Base-by-base conservation (phyloP, 202 grass and related monocot species). In the Brachypodium distachyon region DNA sequence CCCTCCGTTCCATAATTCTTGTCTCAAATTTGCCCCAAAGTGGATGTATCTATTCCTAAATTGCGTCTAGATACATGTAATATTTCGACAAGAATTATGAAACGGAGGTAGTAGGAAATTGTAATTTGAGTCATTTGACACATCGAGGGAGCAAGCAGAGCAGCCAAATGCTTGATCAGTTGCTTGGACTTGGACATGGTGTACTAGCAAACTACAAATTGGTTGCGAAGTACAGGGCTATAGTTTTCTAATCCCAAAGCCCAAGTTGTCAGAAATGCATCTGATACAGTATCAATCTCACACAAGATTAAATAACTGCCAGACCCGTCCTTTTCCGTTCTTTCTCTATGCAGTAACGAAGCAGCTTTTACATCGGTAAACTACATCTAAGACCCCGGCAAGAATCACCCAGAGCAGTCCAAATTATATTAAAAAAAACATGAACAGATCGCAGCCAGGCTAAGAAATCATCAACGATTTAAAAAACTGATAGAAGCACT, bases 181-280 rank as follows among this genome's bases (percentile, higher is more conserved):
- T 10, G 4, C 13, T 73, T 68, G 12, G 27, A n/a, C n/a, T n/a
- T n/a, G n/a, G n/a, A n/a, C 60, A 74, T 62, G 60, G 22, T n/a
- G n/a, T 48, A 40, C 67, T 61, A 68, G 67, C 74, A 78, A 59
- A 79, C 4, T 70, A 12, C 18, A 69, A 80, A 16, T 83, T 70
- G 61, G 14, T 5, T 33, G 28, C 53, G 40, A 79, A 46, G 69
- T 44, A 39, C 44, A 62, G 10, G 64, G 26, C 21, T 67, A 34
- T 36, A 27, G 29, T 46, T 55, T 63, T 70, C 55, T 63, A 82
- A 19, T 57, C n/a, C 23, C 18, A 65, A 65, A 8, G 12, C 38
- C 3, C 9, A 79, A 41, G 68, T 67, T 37, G 52, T 26, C 48
- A 40, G 14, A 43, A 51, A 72, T 23, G 58, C 57, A 14, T 40